A percentile compares a stretch with the other conserved stretches of the same genome.
These are phyloP conservation scores for Lasiosphaeriaceae sp. DNA, from an alignment of 495 filamentous ascomycete genomes.

Conservation along the genomic window DNA sequence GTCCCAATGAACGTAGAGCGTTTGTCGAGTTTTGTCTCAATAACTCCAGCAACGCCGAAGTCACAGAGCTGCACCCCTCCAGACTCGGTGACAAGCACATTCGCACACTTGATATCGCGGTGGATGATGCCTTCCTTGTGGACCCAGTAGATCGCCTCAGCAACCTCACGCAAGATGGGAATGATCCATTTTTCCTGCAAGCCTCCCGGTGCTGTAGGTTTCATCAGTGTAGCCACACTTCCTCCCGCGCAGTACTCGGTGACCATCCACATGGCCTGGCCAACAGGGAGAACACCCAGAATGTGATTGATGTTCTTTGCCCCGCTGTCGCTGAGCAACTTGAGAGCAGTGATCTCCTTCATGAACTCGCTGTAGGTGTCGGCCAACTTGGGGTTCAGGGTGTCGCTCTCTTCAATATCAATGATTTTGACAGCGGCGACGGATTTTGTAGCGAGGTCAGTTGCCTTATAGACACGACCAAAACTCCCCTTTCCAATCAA, in stretches of 20 bases:
- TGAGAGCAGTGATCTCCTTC: constrained; percentile 84
- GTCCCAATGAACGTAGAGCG: constrained; percentile 91
- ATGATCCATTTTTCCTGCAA: constrained; percentile 89
- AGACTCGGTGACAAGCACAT: constrained; percentile 84
- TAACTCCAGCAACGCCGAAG: constrained; percentile 87
- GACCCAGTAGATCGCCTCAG: constrained; percentile 77
- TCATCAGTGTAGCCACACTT: constrained; percentile 82
- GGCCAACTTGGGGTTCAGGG: constrained; percentile 67
- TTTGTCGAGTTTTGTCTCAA: constrained; percentile 81
- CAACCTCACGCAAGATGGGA: constrained; percentile 81
- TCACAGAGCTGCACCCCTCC: constrained; percentile 89
- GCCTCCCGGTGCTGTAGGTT: constrained; percentile 61
- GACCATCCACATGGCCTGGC: constrained; percentile 89
- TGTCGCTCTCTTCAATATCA: constrained; percentile 85
- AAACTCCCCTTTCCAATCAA: constrained; percentile 95
- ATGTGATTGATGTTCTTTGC: constrained; percentile 90
- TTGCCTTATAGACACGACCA: constrained; percentile 87
- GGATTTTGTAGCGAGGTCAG: constrained; percentile 51
- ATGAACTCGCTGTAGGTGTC: constrained; percentile 80
- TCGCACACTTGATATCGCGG: constrained; percentile 93
- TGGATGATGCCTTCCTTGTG: constrained; percentile 93
- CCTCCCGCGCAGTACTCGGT: constrained; percentile 95
- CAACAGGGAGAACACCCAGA: constrained; percentile 80
- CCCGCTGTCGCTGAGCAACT: constrained; percentile 74
- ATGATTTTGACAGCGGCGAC: constrained; percentile 93